Evolutionary conservation across 495 filamentous ascomycete genomes (phyloP), one percentile per base, ranked within the genome.

Genomic region (Acidomyces sp.): DNA sequence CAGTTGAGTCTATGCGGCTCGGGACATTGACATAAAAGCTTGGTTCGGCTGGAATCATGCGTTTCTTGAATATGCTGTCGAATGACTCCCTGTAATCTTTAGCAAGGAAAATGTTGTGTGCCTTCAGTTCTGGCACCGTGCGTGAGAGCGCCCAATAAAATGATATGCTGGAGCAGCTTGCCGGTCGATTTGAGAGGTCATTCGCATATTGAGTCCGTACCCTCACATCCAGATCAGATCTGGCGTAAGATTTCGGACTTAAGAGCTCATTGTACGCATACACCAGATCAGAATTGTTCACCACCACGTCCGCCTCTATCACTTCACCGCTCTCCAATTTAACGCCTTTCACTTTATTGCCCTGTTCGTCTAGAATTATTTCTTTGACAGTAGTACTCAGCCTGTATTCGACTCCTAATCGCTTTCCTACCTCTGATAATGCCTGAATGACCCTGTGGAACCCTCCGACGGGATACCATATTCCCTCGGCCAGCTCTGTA

Each of bases 1-100:
- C 79, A 5, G 65, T 65, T 0, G 72, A 61, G 49, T 84, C 78
- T 18, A 81, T 65, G 13, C 75, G 65, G 21, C 64, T 72, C 0
- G 78, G 78, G 3, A 82, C 76, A 52, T 82, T 80, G 57, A 82
- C 67, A 58, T 82, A 84, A 63, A 84, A 84, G 20, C 69, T 74
- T 1, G 76, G 77, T 24, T 80, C 66, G 1, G 60, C 38, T 2
- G 78, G 79, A 9, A 84, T 65, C 4, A 63, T 54, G 44, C 81
- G 74, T 9, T 67, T 44, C 39, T 79, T 70, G 62, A 84, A 82
- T 27, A 82, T 84, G 33, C 66, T 63, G 58, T 82, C 77, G 53
- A 84, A 84, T 15, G 67, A 73, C 45, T 75, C 73, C 26, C 64
- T 62, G 58, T 82, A 84, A 43, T 74, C 63, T 39, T 78, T 70